Evolutionary conservation across 106 monocot species (phyloP), one percentile per base, ranked within the genome.

Genomic region (Hemerocallis citrina): DNA sequence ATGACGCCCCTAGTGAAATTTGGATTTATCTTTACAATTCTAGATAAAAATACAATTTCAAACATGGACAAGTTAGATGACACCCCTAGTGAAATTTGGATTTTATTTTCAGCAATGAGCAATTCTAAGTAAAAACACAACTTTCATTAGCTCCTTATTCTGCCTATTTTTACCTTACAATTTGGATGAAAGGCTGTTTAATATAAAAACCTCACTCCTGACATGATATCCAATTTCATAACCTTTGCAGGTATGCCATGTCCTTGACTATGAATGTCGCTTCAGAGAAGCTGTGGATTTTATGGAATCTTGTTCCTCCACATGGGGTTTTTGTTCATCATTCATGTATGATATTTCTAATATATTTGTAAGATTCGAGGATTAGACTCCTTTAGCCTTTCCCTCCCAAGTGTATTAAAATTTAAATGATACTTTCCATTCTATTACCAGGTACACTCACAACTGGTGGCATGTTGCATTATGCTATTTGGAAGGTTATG

Each of bases 391-490:
- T 50, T 3, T 28, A 20, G 37, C 24, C 12, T 20, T 46, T 23
- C 56, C 16, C 29, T 29, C 8, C 4, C 34, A 32, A 48, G 6
- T 34, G 42, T 8, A 51, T 32, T 50, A n/a, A 21, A 25, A 45
- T 58, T 32, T 50, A n/a, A 21, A 25, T 54, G 27, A 21, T 64
- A 34, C 13, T 28, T 11, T 27, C 7, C 55, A 39, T 42, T 24
- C 32, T 39, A 29, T 23, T 65, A 59, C 25, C 39, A 92, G 92
- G 86, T 83, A 64, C 44, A 78, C 83, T 22, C 92, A 92, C 55
- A 86, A 84, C 64, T 92, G 92, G 92, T 92, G 92, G 92, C 92
- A 92, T 76, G 78, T 87, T 35, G 86, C 92, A 68, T 64, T 92
- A 50, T 92, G 92, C 64, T 92, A 92, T 66, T 55, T 92, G 57